Evolutionary conservation across 352 stramenopile genomes (phyloP), one percentile per base, ranked within the genome.

Genomic region (Pythium oligandrum): DNA sequence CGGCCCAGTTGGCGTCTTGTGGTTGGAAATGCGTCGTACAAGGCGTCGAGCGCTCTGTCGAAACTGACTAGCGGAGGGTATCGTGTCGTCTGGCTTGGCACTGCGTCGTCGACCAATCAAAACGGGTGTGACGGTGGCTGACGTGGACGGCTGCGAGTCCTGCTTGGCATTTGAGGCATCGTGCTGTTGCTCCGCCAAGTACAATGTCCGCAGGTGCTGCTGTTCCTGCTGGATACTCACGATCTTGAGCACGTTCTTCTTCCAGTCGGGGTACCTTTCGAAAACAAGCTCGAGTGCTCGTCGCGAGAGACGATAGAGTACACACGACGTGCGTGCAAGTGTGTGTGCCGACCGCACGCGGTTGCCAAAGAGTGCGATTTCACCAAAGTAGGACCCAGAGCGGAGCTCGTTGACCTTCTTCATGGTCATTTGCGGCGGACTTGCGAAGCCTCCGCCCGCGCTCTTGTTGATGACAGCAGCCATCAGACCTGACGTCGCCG

Each of bases 321-420:
- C 73, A 34, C 71, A 85, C 6, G 76, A 84, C 1, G 76, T 85
- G 17, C 68, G 71, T 9, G 70, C 79, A 3, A 67, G 68, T 30
- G 69, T 63, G 33, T 76, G 61, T 1, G 76, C 74, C 38, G 49
- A 80, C 3, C 74, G 76, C n/a, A 64, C 66, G 44, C 73, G 70
- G 48, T 63, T 71, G 1, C 66, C 71, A 44, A 87, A 84, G 3
- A 87, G 43, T 4, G 71, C 60, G n/a, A 73, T 58, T 54, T 88
- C 76, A 5, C 76, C 74, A 51, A 88, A 85, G 52, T 83, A 85
- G 8, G 63, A 71, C 7, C 76, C 73, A 0, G 65, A 57, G 0
- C 60, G 67, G 17, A 87, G 68, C 47, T 87, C 73, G 32, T 77
- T 85, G 1, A 87, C 72, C 52, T 85, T 87, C 17, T 73, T 78